Percentiles rank a stretch among this genome's conserved stretches.
Evolutionary conservation across 768 basidiomycete genomes (phyloP).

Genomic region (Pulveroboletus sp.): DNA sequence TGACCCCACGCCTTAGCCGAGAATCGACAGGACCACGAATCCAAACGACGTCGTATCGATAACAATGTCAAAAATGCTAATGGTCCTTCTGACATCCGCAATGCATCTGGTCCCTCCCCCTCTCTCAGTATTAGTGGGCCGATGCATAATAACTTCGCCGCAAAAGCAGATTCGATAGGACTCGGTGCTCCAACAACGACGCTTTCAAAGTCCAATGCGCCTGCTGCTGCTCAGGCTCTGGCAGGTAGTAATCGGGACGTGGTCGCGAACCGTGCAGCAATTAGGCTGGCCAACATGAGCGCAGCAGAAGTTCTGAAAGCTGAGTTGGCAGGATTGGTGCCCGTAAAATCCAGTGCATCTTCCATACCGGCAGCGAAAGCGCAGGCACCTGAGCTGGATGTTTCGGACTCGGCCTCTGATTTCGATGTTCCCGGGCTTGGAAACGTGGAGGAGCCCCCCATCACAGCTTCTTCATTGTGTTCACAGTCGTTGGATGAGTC

Average conservation of each 20-base stretch:
- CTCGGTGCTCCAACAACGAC: conserved; percentile 59
- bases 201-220: conserved; percentile 52
- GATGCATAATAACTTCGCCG: conserved; percentile 59
- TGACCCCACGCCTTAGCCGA: conserved; percentile 54
- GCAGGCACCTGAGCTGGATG: conserved; percentile 27
- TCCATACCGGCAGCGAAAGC: conserved; percentile 27
- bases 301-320: conserved; percentile 93
- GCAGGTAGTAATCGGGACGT: conserved; percentile 87
- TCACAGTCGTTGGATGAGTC: conserved; percentile 22
- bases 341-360: conserved; percentile 35
- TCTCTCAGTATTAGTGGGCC: conserved; percentile 28
- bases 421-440: conserved; percentile 33
- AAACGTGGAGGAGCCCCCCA: conserved; percentile 21
- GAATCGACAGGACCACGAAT: conserved; percentile 87
- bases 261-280: conserved; percentile 83
- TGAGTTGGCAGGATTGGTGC: conserved; percentile 60
- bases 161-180: conserved; percentile 73
- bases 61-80: conserved; percentile 34
- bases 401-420: conserved; percentile 29
- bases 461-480: conserved; percentile 10
- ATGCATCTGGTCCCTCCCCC: conserved; percentile 27
- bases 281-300: conserved; percentile 94
- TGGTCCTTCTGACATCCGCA: conserved; percentile 36
- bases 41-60: conserved; percentile 80
- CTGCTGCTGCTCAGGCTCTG: conserved; percentile 66